These are phyloP conservation scores for Gaeumannomyces tritici DNA, from an alignment of 2,329 filamentous ascomycete genomes.

Conservation along the genomic window DNA sequence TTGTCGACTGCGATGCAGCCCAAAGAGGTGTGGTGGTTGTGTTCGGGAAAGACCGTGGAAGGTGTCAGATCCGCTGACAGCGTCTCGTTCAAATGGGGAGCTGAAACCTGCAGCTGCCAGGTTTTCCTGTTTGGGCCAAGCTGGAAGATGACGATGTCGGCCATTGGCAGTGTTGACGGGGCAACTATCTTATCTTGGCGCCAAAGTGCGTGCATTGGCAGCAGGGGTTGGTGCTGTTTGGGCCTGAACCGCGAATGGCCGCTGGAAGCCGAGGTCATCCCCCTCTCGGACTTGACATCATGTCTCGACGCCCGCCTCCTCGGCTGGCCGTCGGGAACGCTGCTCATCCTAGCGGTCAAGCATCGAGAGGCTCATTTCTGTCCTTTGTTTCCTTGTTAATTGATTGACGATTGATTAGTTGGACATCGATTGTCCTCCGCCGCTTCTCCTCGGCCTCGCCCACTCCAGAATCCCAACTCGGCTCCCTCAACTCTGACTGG, in stretches of 20 bases:
- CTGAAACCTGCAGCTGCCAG: neutral
- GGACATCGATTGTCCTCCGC: neutral
- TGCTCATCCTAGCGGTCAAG: neutral
- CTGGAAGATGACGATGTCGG: neutral
- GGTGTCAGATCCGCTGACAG: neutral
- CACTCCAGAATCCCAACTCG: neutral
- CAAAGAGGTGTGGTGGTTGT: neutral
- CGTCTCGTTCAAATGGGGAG: neutral
- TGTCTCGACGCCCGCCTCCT: neutral
- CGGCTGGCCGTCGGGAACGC: neutral
- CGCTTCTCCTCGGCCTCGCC: neutral
- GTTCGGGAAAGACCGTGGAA: neutral
- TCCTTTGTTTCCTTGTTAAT: no score
- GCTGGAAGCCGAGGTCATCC: conserved; percentile 2
- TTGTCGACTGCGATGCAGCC: neutral
- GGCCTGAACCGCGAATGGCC: conserved; percentile 3
- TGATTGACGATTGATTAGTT: neutral
- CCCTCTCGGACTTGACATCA: neutral
- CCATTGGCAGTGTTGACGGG: conserved; percentile 30
- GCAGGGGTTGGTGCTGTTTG: neutral
- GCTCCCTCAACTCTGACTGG: neutral
- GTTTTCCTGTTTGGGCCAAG: conserved; percentile 6
- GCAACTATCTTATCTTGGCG: conserved; percentile 27
- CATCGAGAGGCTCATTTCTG: neutral
- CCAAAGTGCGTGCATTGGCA: neutral